Base-by-base conservation (phyloP, 495 filamentous ascomycete genomes). In the Stereocaulon alpinum region DNA sequence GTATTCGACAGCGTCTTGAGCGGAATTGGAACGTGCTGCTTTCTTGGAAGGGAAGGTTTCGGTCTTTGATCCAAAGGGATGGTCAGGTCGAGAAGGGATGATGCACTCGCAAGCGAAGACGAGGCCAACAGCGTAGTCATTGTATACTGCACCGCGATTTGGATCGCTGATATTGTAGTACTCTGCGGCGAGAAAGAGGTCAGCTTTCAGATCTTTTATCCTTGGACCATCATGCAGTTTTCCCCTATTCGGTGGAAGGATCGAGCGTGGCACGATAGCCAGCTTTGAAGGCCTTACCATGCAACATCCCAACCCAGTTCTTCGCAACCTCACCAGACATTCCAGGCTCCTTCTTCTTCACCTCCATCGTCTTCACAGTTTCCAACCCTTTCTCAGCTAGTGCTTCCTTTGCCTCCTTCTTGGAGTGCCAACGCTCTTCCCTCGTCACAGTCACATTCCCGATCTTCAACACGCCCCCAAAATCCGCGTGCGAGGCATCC, bases 31-130 rank as follows among this genome's bases (percentile, higher is more conserved):
- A n/a, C 60, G 64, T 50, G 68, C 68, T 18, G 65, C 60, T 44
- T 70, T 69, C 58, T 70, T 70, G 37, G 41, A 68, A 9, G 65
- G 48, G 55, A 70, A 69, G n/a, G 61, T 24, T 4, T 24, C 42
- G 27, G 45, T 42, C 18, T 51, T 27, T 22, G 61, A 58, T 30
- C 63, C 61, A 32, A 66, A 60, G n/a, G 37, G 6, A 29, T 43
- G 40, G 10, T 42, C 27, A 14, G 45, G 41, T 17, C 34, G 55
- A 24, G 18, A 54, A 22, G 61, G 61, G n/a, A 65, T 54, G 12
- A 14, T 59, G 59, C 63, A 66, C 40, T 64, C 61, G 49, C 40
- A 58, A 29, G 61, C 55, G 50, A 57, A 64, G 20, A 40, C 47
- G 6, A 24, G 29, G 14, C 60, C 65, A 0, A 67, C 48, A 40